Evolutionary conservation across 108 stramenopile species (phyloP), one percentile per base, ranked within the genome.

Genomic region (Parmales sp.): DNA sequence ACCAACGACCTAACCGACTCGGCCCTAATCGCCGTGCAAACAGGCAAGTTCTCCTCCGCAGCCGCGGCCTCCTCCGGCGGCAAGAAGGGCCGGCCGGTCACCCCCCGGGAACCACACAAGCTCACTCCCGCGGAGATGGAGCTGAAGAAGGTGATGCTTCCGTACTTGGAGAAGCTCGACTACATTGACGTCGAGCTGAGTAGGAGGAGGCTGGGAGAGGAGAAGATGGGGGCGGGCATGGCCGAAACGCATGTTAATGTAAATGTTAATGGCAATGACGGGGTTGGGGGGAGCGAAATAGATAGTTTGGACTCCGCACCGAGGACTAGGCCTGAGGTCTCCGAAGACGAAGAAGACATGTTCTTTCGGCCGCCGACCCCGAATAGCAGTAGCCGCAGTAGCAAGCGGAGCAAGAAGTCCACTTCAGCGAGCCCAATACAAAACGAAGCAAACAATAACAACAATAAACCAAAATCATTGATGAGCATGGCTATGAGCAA

Each of bases 111-210:
- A n/a, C n/a, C n/a, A 1, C 26, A 60, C 4, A 11, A 60, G 13
- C 26, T 60, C 3, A 60, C 54, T 3, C 31, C 29, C 36, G 54
- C 54, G 4, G 54, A 60, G 54, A 60, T 60, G 54, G 54, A 60
- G 54, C 31, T 20, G 54, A 60, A 48, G 54, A 7, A 7, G 6
- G 11, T 19, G 6, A 18, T 50, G 20, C 49, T 50, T 23, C 54
- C 54, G 5, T 60, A 60, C 54, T 34, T 60, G 3, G 54, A 60
- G 31, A 3, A 16, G 4, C 28, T 60, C 3, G 54, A 60, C 54
- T 60, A 60, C 20, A 60, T 60, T 26, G 54, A 60, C 16, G 54
- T 60, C 20, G 54, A 60, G 54, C 54, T 60, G 8, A 13, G 8
- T 34, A 3, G 54, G 3, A 28, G 54, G 29, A 60, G 3, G 6